phyloP scores from a whole-genome alignment of 306 rosid species.

The Ormosia emarginata region DNA sequence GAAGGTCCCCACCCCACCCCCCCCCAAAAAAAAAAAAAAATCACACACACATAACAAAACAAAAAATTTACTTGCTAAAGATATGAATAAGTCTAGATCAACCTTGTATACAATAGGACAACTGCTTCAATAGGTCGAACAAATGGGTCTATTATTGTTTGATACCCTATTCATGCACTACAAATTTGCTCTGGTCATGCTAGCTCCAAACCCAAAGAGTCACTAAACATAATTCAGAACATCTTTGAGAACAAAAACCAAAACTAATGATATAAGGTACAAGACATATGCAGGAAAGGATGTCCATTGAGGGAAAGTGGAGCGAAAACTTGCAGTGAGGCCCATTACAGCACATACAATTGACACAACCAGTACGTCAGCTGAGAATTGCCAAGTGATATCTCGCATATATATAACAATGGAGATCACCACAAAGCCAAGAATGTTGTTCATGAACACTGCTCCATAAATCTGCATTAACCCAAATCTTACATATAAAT shows the following conservation, averaged over 20 bases:
- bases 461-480: conserved; percentile 66
- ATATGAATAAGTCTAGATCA: neutral
- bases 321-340: conserved; percentile 28
- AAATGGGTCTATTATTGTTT: neutral
- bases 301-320: conserved; percentile 56
- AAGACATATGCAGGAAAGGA: conserved; percentile 42
- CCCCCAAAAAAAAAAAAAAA: no score
- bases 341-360: conserved; percentile 54
- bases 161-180: neutral
- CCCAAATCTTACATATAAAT: neutral
- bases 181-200: neutral
- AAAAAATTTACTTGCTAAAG: no score
- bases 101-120: neutral
- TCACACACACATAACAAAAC: no score
- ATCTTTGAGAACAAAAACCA: conserved; percentile 45
- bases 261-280: conserved; percentile 41
- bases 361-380: conserved; percentile 55
- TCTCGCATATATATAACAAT: conserved; percentile 45
- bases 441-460: conserved; percentile 66
- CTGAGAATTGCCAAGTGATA: conserved; percentile 62
- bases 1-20: no score
- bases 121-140: neutral
- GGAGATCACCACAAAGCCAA: conserved; percentile 54
- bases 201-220: neutral
- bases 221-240: conserved; percentile 35